These are phyloP conservation scores for Piper betle DNA, from an alignment of 164 flowering plant species.

Conservation along the genomic window DNA sequence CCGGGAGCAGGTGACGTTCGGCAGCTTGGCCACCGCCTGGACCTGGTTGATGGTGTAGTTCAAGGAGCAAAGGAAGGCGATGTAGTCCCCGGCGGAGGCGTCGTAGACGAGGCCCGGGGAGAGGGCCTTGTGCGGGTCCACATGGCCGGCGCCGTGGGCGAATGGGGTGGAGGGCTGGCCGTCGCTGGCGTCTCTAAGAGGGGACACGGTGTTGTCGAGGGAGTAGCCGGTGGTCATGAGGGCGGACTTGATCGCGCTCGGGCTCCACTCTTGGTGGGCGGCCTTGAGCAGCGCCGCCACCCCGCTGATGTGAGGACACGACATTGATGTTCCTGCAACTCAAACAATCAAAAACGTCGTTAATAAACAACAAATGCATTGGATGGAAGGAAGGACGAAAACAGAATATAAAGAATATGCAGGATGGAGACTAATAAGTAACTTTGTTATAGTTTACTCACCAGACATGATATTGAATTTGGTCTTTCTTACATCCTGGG, in stretches of 20 bases:
- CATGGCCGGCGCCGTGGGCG: conserved; percentile 79
- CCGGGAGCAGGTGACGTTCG: conserved; percentile 37
- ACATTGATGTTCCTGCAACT: conserved; percentile 87
- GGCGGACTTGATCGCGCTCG: conserved; percentile 85
- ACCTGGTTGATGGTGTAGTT: conserved; percentile 34
- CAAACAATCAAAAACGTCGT: too few species aligned
- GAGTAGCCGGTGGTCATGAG: too few species aligned
- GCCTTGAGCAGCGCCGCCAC: conserved; percentile 80
- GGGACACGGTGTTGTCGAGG: conserved; percentile 51
- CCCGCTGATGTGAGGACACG: conserved; percentile 87
- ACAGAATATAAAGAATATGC: too few species aligned
- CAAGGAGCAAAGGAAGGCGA: conserved; percentile 60
- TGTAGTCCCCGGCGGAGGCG: conserved; percentile 38
- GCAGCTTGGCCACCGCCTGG: conserved; percentile 29
- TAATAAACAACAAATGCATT: too few species aligned
- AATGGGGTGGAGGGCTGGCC: conserved; percentile 44
- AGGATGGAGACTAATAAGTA: too few species aligned
- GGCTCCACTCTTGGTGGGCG: conserved; percentile 86
- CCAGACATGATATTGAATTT: conserved; percentile 80
- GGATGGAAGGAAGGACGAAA: too few species aligned
- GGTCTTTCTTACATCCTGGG: conserved; percentile 40
- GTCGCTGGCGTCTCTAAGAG: conserved; percentile 48
- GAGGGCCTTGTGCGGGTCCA: conserved; percentile 63
- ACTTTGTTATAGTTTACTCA: too few species aligned
- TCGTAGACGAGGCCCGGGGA: conserved; percentile 84